phyloP scores from a whole-genome alignment of 1,284 basidiomycete species.

The Rhodotorula glutinis region DNA sequence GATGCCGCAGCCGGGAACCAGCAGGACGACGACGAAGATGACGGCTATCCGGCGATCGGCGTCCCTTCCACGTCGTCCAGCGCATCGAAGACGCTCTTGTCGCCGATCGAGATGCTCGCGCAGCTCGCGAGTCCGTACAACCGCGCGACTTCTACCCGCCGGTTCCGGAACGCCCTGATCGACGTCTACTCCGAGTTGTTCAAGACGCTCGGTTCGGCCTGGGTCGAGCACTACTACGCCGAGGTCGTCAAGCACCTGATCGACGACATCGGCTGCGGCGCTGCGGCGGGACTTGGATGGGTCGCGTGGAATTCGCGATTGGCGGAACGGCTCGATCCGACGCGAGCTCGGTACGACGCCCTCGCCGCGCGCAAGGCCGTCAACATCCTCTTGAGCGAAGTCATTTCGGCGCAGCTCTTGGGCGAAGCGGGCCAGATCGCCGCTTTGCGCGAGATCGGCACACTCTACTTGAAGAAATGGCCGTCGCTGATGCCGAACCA shows the following conservation, averaged over 20 bases:
- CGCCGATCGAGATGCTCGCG: constrained; percentile 73
- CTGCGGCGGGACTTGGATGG: constrained; percentile 53
- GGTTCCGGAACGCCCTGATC: constrained; percentile 76
- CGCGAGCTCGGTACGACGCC: constrained; percentile 64
- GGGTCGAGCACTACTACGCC: constrained; percentile 79
- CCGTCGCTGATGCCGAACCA: constrained; percentile 87
- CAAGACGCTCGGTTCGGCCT: constrained; percentile 67
- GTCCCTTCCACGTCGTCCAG: constrained; percentile 50
- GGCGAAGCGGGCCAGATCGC: constrained; percentile 89
- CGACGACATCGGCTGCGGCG: constrained; percentile 57
- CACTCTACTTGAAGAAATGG: constrained; percentile 81
- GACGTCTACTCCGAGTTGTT: constrained; percentile 83
- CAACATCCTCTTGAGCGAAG: constrained; percentile 72
- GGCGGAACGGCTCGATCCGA: constrained; percentile 32
- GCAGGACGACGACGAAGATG: constrained; percentile 60
- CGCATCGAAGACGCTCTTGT: constrained; percentile 63
- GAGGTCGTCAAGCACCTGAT: constrained; percentile 71
- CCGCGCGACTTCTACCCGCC: constrained; percentile 56
- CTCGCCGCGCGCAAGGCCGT: constrained; percentile 71
- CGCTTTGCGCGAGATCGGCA: constrained; percentile 81
- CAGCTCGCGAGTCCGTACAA: constrained; percentile 77
- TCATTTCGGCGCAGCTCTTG: constrained; percentile 81
- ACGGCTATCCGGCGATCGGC: constrained; percentile 52
- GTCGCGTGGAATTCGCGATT: constrained; percentile 28
- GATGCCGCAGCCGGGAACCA: constrained; percentile 56